These are phyloP conservation scores for Phytopythium cucurbitacearum DNA, from an alignment of 352 stramenopile species.

Conservation along the genomic window DNA sequence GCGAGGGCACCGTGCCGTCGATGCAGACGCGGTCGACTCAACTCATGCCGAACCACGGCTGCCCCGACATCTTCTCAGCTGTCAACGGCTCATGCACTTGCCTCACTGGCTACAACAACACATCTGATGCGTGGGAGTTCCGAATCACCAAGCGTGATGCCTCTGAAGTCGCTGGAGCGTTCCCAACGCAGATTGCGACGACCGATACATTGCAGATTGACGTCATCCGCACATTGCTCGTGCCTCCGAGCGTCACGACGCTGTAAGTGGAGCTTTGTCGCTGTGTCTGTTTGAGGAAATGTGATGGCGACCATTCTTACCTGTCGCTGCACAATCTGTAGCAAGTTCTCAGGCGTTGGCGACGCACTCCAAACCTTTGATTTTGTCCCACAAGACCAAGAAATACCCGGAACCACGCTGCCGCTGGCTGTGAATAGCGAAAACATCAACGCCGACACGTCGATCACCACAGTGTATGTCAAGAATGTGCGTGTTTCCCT, in stretches of 20 bases:
- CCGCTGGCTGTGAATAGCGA: slow-evolving; percentile 20
- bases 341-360: slow-evolving; percentile 16
- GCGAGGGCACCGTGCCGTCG: slow-evolving; percentile 25
- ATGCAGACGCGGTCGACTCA: slow-evolving; percentile 19
- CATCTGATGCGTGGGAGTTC: slow-evolving; percentile 23
- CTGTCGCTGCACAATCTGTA: neutral
- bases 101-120: slow-evolving; percentile 17
- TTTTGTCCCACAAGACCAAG: slow-evolving; percentile 20
- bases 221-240: slow-evolving; percentile 28
- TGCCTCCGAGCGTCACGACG: slow-evolving; percentile 20
- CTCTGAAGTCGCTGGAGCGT: slow-evolving; percentile 2
- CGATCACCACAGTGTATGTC: slow-evolving; percentile 21
- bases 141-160: slow-evolving; percentile 1
- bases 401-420: slow-evolving; percentile 16
- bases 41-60: slow-evolving; percentile 28
- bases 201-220: slow-evolving; percentile 23
- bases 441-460: slow-evolving; percentile 10
- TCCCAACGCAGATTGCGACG: neutral
- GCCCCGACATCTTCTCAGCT: slow-evolving; percentile 23
- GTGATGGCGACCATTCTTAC: neutral
- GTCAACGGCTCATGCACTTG: slow-evolving; percentile 46
- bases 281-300: neutral
- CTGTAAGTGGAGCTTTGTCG: slow-evolving; percentile 12
- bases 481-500: no score
- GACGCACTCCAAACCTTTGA: slow-evolving; percentile 15